These are phyloP conservation scores for Melaleuca alternifolia DNA, from an alignment of 345 rosid species.

Conservation along the genomic window DNA sequence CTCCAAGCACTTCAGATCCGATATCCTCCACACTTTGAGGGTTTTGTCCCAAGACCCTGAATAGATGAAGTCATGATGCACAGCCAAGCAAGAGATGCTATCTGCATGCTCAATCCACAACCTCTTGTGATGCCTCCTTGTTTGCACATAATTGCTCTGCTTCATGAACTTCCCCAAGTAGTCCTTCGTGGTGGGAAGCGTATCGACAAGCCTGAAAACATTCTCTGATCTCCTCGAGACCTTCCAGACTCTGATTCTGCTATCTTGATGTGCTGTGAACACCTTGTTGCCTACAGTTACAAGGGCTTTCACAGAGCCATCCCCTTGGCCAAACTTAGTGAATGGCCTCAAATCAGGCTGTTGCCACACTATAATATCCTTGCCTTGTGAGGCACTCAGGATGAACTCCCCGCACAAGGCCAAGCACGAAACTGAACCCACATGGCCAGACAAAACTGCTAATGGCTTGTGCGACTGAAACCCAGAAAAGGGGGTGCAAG, in stretches of 20 bases:
- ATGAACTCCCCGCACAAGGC: conserved; percentile 87
- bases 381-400: conserved; percentile 87
- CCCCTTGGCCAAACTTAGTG: conserved; percentile 88
- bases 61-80: conserved; percentile 51
- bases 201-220: conserved; percentile 60
- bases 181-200: conserved; percentile 81
- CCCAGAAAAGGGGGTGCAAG: conserved; percentile 22
- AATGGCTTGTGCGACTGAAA: conserved; percentile 33
- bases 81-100: conserved; percentile 79
- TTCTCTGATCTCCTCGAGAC: conserved; percentile 60
- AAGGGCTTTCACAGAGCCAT: conserved; percentile 81
- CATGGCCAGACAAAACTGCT: conserved; percentile 69
- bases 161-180: conserved; percentile 71
- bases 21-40: conserved; percentile 80
- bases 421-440: conserved; percentile 79
- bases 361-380: conserved; percentile 96
- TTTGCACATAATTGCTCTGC: conserved; percentile 75
- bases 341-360: conserved; percentile 86
- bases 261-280: conserved; percentile 91
- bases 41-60: conserved; percentile 97
- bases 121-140: conserved; percentile 51
- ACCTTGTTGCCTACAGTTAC: conserved; percentile 55
- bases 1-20: conserved; percentile 79
- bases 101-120: conserved; percentile 85
- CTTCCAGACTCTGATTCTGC: conserved; percentile 85